Evolutionary conservation across 352 stramenopile genomes (phyloP), one percentile per base, ranked within the genome.

Genomic region (Stephanocyclus meneghinianus): DNA sequence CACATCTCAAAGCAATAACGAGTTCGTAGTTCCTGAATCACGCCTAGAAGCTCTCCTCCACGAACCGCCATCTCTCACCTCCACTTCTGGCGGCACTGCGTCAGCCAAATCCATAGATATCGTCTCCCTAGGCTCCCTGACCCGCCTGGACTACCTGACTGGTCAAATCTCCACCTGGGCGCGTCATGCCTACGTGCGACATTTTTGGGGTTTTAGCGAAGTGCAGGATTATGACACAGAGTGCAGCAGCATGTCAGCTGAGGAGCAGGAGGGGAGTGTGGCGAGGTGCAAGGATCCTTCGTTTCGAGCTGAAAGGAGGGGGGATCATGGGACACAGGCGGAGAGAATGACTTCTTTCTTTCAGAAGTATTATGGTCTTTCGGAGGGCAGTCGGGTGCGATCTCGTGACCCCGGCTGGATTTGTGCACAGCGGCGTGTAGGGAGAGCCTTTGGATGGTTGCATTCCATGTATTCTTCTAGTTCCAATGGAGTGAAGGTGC

Each of bases 121-220:
- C n/a, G 21, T 72, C 11, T 60, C 30, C 1, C 56, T 78, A 35
- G 71, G 71, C 10, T 67, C 61, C 9, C 9, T 56, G 0, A 71
- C 71, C 11, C 42, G 71, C n/a, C 50, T 60, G 7, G 47, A 71
- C 11, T 72, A 78, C 29, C 37, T 78, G 5, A 67, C 47, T 1
- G 64, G 56, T 13, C 74, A 81, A 76, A 42, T 75, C 15, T 47
- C 74, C 3, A 81, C 74, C 1, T 81, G 74, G 74, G 64, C 74
- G n/a, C 53, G 21, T 16, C 74, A 81, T 59, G 15, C 3, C 1
- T 47, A 35, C 15, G 47, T 75, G 6, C 64, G 74, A 2, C 40
- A 81, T 29, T 81, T 44, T 67, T 81, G 65, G 64, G 74, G 74
- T 9, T 50, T 81, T 40, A 67, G 44, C 21, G 74, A 81, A 65